Conservation (phyloP, 2,329 filamentous ascomycete genomes). For the Tolypocladium endophyticum region DNA sequence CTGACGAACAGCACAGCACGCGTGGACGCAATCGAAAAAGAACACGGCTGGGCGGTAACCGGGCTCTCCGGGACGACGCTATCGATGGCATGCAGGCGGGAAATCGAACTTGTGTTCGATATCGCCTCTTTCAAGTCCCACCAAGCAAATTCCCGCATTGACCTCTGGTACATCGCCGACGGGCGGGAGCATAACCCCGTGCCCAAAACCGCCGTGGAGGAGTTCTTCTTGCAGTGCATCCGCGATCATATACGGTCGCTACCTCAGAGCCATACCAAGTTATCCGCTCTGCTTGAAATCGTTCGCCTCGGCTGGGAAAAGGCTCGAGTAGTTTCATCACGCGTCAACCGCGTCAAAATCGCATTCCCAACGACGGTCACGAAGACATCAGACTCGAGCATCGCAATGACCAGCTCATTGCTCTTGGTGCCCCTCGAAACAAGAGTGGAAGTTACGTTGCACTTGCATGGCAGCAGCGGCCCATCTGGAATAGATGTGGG, state of each 20-base stretch:
- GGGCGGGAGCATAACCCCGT: slow-evolving; percentile 40
- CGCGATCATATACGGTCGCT: slow-evolving; percentile 56
- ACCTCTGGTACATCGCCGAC: slow-evolving; percentile 59
- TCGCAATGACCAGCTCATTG: slow-evolving; percentile 51
- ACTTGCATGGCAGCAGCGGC: slow-evolving; percentile 35
- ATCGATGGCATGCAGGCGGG: slow-evolving; percentile 64
- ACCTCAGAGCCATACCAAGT: slow-evolving; percentile 43
- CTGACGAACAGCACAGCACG: slow-evolving; percentile 43
- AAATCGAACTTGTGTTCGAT: slow-evolving; percentile 66
- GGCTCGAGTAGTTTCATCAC: slow-evolving; percentile 46
- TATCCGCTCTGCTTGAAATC: slow-evolving; percentile 46
- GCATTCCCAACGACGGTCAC: slow-evolving; percentile 54
- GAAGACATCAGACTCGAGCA: slow-evolving; percentile 53
- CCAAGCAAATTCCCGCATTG: slow-evolving; percentile 45
- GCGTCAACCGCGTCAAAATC: slow-evolving; percentile 51
- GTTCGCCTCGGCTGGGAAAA: slow-evolving; percentile 58
- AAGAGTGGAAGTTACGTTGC: slow-evolving; percentile 54
- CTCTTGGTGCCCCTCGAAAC: slow-evolving; percentile 56
- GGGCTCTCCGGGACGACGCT: slow-evolving; percentile 50
- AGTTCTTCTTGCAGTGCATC: slow-evolving; percentile 67
- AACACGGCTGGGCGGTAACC: slow-evolving; percentile 62
- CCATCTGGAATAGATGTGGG: slow-evolving; percentile 42
- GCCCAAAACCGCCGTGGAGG: slow-evolving; percentile 53
- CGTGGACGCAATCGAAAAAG: slow-evolving; percentile 53
- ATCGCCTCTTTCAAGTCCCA: slow-evolving; percentile 45